phyloP scores from a whole-genome alignment of 2,329 filamentous ascomycete species.

The Colletotrichum plurivorum region DNA sequence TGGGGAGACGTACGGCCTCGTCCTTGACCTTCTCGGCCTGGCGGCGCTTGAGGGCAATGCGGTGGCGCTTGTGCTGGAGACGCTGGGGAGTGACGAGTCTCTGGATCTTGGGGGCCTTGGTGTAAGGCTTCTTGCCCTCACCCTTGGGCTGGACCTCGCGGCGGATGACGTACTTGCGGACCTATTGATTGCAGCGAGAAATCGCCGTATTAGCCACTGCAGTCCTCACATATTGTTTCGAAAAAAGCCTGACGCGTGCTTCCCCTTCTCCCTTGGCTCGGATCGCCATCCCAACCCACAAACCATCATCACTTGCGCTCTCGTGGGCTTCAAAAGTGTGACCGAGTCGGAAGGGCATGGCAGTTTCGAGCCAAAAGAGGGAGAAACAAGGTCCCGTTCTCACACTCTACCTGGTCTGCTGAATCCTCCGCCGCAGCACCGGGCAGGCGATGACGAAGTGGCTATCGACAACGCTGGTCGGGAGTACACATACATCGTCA shows the following conservation, averaged over 20 bases:
- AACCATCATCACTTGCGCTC: slow-evolving; percentile 29
- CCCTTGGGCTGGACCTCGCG: slow-evolving; percentile 97
- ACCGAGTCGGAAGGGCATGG: not conserved
- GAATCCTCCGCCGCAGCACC: slow-evolving; percentile 60
- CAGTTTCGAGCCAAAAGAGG: slow-evolving; percentile 23
- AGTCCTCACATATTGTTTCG: slow-evolving; percentile 23
- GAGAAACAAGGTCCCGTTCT: slow-evolving; percentile 54
- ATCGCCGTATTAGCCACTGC: slow-evolving; percentile 50
- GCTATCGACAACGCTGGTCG: slow-evolving; percentile 54
- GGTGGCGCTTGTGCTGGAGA: slow-evolving; percentile 99
- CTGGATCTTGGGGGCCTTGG: slow-evolving; percentile 99
- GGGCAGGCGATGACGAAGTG: slow-evolving; percentile 81
- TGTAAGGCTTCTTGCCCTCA: slow-evolving; percentile 98
- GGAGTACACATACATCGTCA: slow-evolving; percentile 91
- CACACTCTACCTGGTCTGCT: slow-evolving; percentile 72
- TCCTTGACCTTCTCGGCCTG: slow-evolving; percentile 98
- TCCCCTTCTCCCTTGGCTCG: slow-evolving; percentile 1
- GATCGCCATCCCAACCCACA: not conserved
- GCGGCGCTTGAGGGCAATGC: slow-evolving; percentile 97
- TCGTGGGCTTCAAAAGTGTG: slow-evolving; percentile 41
- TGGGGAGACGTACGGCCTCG: slow-evolving; percentile 84
- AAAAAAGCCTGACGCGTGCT: slow-evolving; percentile 32
- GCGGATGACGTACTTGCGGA: slow-evolving; percentile 99
- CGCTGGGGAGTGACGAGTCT: slow-evolving; percentile 99
- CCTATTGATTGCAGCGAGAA: slow-evolving; percentile 66